Evolutionary conservation across 495 filamentous ascomycete species (phyloP).

Genomic region (Daldinia decipiens): DNA sequence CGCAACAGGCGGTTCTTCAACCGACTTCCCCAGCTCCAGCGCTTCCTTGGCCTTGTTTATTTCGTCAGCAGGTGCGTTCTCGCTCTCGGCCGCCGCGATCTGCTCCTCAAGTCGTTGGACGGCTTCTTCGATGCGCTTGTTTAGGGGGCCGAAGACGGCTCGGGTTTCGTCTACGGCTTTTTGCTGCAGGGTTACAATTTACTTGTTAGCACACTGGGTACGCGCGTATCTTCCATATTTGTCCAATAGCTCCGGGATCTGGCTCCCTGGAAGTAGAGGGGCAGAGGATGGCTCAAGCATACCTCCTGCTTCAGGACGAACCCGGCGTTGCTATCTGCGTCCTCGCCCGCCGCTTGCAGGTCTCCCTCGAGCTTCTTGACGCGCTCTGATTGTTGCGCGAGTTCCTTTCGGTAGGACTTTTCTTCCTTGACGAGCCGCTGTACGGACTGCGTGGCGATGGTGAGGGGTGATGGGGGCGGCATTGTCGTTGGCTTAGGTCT

Average conservation of each 20-base stretch:
- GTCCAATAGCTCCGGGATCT: too few relatives aligned
- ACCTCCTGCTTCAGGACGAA: constrained; percentile 88
- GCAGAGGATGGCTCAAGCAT: neutral
- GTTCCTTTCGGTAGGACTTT: constrained; percentile 85
- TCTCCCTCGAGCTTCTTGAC: constrained; percentile 74
- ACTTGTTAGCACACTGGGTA: constrained; percentile 36
- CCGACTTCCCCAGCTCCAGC: constrained; percentile 54
- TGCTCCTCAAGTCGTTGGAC: constrained; percentile 73
- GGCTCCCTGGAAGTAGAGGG: neutral
- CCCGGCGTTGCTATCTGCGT: constrained; percentile 72
- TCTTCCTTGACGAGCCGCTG: constrained; percentile 91
- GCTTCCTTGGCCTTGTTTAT: constrained; percentile 68
- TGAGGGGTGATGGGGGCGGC: constrained; percentile 76
- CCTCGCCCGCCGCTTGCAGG: constrained; percentile 46
- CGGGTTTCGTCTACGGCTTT: constrained; percentile 83
- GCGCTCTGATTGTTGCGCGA: constrained; percentile 73
- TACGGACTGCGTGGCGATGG: constrained; percentile 77
- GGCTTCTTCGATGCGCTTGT: constrained; percentile 71
- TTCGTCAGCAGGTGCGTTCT: constrained; percentile 68
- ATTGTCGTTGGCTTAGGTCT: constrained; percentile 54
- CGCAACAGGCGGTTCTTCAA: constrained; percentile 49
- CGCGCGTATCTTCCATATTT: neutral
- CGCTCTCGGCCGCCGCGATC: constrained; percentile 64
- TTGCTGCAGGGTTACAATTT: constrained; percentile 60
- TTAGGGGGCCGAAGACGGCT: constrained; percentile 75